A percentile compares a stretch with the other conserved stretches of the same genome.
Evolutionary conservation across 2,329 filamentous ascomycete species (phyloP).

Genomic region (Zelopaecilomyces penicillatus): DNA sequence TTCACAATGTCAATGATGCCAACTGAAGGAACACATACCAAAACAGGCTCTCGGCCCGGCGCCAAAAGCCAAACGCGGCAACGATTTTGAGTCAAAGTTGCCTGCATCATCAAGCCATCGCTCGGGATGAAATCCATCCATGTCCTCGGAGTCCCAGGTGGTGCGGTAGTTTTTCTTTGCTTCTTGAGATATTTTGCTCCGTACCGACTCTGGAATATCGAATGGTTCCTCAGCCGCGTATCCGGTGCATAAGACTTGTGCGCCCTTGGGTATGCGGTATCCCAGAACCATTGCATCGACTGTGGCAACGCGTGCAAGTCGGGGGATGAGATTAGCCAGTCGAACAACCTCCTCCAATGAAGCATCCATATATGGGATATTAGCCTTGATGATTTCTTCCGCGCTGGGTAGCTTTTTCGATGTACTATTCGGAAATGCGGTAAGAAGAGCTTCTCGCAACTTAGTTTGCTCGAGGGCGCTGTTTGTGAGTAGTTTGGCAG

Average conservation of each 20-base stretch:
- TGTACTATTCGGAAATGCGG: not conserved
- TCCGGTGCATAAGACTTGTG: not conserved
- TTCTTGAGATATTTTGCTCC: not conserved
- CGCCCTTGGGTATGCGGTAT: not conserved
- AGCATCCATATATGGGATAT: not conserved
- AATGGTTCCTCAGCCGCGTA: not conserved
- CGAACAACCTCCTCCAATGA: not conserved
- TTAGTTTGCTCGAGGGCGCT: slow-evolving; percentile 9
- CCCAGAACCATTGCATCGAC: not conserved
- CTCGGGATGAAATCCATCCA: not conserved
- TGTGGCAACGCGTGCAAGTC: not conserved
- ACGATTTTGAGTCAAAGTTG: not conserved
- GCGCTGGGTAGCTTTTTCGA: not conserved
- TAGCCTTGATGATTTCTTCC: not conserved
- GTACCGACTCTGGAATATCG: not conserved
- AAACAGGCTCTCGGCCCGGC: not conserved
- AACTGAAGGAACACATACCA: not conserved
- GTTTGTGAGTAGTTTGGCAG: slow-evolving; percentile 13
- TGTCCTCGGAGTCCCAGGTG: not conserved
- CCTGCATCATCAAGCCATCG: not conserved
- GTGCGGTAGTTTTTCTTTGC: not conserved
- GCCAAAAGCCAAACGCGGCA: not conserved
- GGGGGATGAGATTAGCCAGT: not conserved
- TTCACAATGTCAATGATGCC: not conserved
- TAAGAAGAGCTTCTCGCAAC: slow-evolving; percentile 14